Evolutionary conservation across 371 early-diverging fungal species (phyloP).

Genomic region (Mortierella sp.): DNA sequence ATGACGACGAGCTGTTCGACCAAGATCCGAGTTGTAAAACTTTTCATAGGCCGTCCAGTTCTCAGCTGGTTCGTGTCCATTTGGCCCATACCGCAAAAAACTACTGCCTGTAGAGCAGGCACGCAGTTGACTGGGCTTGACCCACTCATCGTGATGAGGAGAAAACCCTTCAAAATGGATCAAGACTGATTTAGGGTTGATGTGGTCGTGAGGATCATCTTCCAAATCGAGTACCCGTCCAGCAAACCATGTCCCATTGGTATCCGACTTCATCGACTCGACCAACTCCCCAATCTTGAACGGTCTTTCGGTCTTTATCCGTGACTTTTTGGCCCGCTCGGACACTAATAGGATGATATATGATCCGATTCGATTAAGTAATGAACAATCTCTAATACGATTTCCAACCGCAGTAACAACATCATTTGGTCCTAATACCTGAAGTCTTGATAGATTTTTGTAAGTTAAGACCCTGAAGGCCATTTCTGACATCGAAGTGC

Average conservation of each 20-base stretch:
- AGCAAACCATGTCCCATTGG: conserved; percentile 55
- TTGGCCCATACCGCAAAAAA: conserved; percentile 62
- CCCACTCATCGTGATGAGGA: conserved; percentile 75
- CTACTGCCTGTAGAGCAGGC: conserved; percentile 55
- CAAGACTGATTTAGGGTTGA: conserved; percentile 60
- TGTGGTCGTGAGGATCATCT: conserved; percentile 56
- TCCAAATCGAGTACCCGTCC: conserved; percentile 53
- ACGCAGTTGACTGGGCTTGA: conserved; percentile 59
- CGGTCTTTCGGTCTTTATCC: conserved; percentile 41
- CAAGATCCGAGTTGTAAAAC: conserved; percentile 66
- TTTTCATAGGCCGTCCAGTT: conserved; percentile 69
- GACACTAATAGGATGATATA: not conserved
- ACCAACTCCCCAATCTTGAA: conserved; percentile 57
- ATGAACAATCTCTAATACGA: not conserved
- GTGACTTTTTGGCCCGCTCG: conserved; percentile 38
- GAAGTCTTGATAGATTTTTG: conserved; percentile 44
- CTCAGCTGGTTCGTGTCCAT: conserved; percentile 62
- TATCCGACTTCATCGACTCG: conserved; percentile 58
- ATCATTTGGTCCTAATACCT: conserved; percentile 20
- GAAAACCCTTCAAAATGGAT: conserved; percentile 75
- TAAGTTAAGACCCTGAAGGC: conserved; percentile 47
- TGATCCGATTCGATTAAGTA: not conserved
- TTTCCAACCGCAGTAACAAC: not conserved
- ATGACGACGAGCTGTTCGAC: conserved; percentile 61
- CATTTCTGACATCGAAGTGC: conserved; percentile 46